A percentile compares a stretch with the other conserved stretches of the same genome.
Evolutionary conservation across 768 basidiomycete species (phyloP).

Genomic region (Lyophyllum decastes): DNA sequence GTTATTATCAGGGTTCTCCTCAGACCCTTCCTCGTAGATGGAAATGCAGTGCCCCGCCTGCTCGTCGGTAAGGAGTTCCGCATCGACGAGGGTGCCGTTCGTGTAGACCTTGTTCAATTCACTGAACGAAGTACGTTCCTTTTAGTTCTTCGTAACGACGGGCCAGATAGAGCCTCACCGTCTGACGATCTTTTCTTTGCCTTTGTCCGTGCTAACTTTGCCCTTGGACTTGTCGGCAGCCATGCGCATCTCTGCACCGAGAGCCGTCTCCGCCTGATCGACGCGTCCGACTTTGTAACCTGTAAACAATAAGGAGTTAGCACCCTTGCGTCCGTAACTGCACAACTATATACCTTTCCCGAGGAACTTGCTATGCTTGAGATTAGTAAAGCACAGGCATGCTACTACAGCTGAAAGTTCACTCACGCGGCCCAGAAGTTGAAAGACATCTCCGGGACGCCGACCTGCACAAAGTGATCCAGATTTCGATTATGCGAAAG

Average conservation of each 20-base stretch:
- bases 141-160: too few species aligned
- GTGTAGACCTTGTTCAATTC: slow-evolving; percentile 97
- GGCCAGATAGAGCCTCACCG: slow-evolving; percentile 43
- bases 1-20: slow-evolving; percentile 43
- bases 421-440: slow-evolving; percentile 90
- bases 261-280: slow-evolving; percentile 95
- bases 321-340: not conserved
- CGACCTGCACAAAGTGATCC: slow-evolving; percentile 57
- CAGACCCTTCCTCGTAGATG: slow-evolving; percentile 65
- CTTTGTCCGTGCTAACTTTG: slow-evolving; percentile 60
- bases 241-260: slow-evolving; percentile 94
- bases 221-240: slow-evolving; percentile 66
- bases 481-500: not conserved
- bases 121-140: slow-evolving; percentile 31
- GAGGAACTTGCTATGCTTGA: slow-evolving; percentile 66
- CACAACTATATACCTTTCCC: slow-evolving; percentile 57
- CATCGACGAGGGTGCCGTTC: slow-evolving; percentile 93
- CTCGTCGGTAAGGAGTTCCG: slow-evolving; percentile 85
- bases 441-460: slow-evolving; percentile 93
- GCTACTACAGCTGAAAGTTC: not conserved
- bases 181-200: slow-evolving; percentile 86
- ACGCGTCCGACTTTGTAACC: slow-evolving; percentile 96
- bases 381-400: not conserved
- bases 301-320: slow-evolving; percentile 22
- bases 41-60: slow-evolving; percentile 95